These are phyloP conservation scores for Glebionis coronaria DNA, from an alignment of 129 eudicot species.

Conservation along the genomic window DNA sequence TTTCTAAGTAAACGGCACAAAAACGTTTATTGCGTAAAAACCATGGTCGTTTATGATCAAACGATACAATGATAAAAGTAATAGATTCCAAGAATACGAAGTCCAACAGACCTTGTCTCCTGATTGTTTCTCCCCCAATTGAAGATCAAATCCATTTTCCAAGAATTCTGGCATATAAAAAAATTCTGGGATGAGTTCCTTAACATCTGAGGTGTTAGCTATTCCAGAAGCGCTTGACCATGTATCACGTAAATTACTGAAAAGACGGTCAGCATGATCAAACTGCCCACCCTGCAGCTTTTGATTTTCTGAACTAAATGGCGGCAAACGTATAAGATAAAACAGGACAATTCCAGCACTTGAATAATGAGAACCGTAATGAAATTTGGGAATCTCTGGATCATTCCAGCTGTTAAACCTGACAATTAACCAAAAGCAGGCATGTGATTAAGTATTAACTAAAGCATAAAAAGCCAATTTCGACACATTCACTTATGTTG, in stretches of 20 bases:
- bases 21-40: not conserved
- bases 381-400: constrained; percentile 97
- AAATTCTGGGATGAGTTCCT: constrained; percentile 93
- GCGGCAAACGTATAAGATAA: constrained; percentile 92
- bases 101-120: constrained; percentile 80
- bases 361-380: constrained; percentile 98
- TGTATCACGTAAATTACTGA: constrained; percentile 77
- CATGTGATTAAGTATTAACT: constrained; percentile 3
- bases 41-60: not conserved
- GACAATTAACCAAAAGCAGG: constrained; percentile 20
- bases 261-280: constrained; percentile 99
- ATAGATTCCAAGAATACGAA: not conserved
- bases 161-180: constrained; percentile 94
- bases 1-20: not conserved
- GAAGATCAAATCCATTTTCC: constrained; percentile 80
- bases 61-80: not conserved
- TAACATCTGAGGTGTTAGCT: constrained; percentile 95
- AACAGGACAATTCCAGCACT: constrained; percentile 99
- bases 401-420: constrained; percentile 99
- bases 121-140: constrained; percentile 96
- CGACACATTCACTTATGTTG: not conserved
- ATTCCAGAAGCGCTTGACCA: constrained; percentile 97
- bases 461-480: not conserved
- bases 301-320: constrained; percentile 87
- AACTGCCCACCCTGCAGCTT: constrained; percentile 99